These are phyloP conservation scores for Fusarium paranaense DNA, from an alignment of 2,329 filamentous ascomycete genomes.

Conservation along the genomic window DNA sequence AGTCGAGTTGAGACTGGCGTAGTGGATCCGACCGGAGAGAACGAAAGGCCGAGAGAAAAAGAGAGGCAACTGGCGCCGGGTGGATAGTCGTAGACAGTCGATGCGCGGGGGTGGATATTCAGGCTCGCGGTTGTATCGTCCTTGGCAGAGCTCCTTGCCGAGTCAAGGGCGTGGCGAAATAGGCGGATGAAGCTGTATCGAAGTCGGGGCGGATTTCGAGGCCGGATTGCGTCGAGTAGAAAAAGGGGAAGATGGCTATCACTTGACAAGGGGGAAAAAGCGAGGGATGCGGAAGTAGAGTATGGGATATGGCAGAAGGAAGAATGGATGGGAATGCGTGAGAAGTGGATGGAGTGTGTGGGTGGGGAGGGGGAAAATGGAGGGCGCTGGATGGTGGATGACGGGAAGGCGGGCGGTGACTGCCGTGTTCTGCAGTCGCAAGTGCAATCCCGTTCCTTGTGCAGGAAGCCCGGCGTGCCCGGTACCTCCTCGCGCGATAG, in stretches of 20 bases:
- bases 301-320: constrained; percentile 30
- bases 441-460: constrained; percentile 11
- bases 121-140: constrained; percentile 32
- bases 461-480: neutral
- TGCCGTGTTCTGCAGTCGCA: constrained; percentile 24
- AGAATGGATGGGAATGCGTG: constrained; percentile 39
- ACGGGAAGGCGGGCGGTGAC: constrained; percentile 15
- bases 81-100: constrained; percentile 30
- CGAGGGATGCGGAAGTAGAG: constrained; percentile 38
- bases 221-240: constrained; percentile 13
- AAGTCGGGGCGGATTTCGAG: neutral
- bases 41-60: constrained; percentile 23
- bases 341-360: constrained; percentile 34
- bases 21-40: constrained; percentile 28
- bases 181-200: neutral
- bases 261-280: constrained; percentile 11
- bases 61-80: constrained; percentile 28
- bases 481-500: neutral
- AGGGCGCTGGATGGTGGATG: constrained; percentile 11
- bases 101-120: constrained; percentile 40
- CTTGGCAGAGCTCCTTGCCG: constrained; percentile 5
- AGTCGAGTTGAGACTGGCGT: constrained; percentile 14
- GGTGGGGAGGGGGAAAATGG: constrained; percentile 21
- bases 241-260: constrained; percentile 11
- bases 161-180: neutral